These are phyloP conservation scores for Coniosporium apollinis DNA, from an alignment of 495 filamentous ascomycete species.

Conservation along the genomic window DNA sequence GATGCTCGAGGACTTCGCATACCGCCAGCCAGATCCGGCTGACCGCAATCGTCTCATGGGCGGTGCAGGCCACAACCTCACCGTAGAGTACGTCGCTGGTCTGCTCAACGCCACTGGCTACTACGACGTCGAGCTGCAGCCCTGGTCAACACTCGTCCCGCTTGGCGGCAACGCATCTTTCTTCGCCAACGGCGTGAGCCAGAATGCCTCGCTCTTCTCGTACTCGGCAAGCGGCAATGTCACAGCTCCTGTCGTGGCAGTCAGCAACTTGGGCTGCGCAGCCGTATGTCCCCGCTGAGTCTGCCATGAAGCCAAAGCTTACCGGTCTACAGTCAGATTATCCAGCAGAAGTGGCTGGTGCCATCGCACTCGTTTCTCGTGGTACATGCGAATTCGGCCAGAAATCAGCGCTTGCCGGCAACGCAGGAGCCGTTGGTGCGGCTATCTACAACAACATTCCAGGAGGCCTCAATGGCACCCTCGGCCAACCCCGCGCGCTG, in stretches of 20 bases:
- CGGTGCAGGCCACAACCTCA: conserved; percentile 42
- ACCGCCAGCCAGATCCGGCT: conserved; percentile 26
- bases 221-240: conserved; percentile 34
- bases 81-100: conserved; percentile 43
- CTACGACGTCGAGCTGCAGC: conserved; percentile 44
- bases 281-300: conserved; percentile 7
- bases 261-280: conserved; percentile 40
- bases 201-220: conserved; percentile 21
- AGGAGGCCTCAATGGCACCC: conserved; percentile 35
- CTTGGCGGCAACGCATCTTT: conserved; percentile 19
- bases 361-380: conserved; percentile 45
- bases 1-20: conserved; percentile 30
- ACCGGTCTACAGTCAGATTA: too few species aligned
- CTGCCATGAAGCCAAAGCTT: conserved; percentile 11
- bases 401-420: conserved; percentile 42
- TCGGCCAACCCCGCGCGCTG: conserved; percentile 33
- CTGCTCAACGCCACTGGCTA: conserved; percentile 34
- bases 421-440: conserved; percentile 38
- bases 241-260: conserved; percentile 28
- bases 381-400: conserved; percentile 43
- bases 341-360: conserved; percentile 34
- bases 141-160: conserved; percentile 29
- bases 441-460: conserved; percentile 51
- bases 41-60: conserved; percentile 47
- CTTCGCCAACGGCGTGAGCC: conserved; percentile 16